Evolutionary conservation across 23 red algal genomes (phyloP).

Genomic region (Gracilaria domingensis): DNA sequence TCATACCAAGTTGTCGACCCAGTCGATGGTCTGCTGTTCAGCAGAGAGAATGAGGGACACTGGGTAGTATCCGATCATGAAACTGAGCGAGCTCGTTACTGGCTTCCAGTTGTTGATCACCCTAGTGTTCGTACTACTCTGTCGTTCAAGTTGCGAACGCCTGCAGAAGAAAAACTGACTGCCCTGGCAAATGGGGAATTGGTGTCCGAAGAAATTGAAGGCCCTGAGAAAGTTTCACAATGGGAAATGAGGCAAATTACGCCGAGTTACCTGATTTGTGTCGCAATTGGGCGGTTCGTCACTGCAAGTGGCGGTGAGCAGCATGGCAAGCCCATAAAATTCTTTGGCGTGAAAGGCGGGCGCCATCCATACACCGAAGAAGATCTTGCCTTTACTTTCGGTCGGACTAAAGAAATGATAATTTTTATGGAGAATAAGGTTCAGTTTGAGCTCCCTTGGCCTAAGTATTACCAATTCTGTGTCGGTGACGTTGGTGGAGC

Average conservation of each 20-base stretch:
- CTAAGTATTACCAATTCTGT: conserved; percentile 80
- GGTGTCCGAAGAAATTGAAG: conserved; percentile 4
- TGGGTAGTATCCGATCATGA: conserved; percentile 79
- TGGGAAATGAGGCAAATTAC: conserved; percentile 76
- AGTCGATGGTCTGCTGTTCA: conserved; percentile 68
- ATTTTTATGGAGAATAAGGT: conserved; percentile 69
- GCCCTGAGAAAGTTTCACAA: conserved; percentile 24
- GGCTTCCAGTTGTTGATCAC: conserved; percentile 83
- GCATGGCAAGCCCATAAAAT: conserved; percentile 62
- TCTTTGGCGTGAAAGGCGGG: conserved; percentile 49
- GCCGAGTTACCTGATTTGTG: conserved; percentile 75
- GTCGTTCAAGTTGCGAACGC: conserved; percentile 52
- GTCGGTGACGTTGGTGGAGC: conserved; percentile 76
- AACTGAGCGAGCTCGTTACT: conserved; percentile 83
- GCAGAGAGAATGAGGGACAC: conserved; percentile 29
- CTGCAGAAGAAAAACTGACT: conserved; percentile 62
- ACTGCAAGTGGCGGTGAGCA: conserved; percentile 61
- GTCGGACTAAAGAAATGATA: conserved; percentile 76
- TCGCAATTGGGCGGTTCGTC: conserved; percentile 70
- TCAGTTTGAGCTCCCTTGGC: conserved; percentile 74
- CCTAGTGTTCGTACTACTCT: conserved; percentile 71
- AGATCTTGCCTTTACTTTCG: conserved; percentile 77
- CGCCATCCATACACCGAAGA: conserved; percentile 55
- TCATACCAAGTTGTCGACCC: conserved; percentile 60
- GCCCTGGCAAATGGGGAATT: conserved; percentile 68